Evolutionary conservation across 345 rosid genomes (phyloP).

Genomic region (Psidium friedrichsthalianum): DNA sequence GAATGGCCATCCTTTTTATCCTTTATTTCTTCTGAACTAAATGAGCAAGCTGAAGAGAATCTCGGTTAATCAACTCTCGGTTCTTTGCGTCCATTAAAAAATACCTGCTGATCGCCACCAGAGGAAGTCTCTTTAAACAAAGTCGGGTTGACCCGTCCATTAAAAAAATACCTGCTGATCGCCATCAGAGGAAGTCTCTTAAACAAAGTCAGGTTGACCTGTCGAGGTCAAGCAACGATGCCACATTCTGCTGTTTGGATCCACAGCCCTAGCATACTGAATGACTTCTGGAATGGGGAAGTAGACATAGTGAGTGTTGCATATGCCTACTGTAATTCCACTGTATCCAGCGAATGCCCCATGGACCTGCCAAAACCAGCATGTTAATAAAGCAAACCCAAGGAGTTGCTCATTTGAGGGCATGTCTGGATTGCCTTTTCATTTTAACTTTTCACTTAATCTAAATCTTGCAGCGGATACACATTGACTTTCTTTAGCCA

Average conservation of each 20-base stretch:
- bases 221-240: conserved; percentile 98
- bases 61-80: background rate
- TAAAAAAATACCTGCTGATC: background rate
- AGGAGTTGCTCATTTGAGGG: background rate
- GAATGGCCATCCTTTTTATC: background rate
- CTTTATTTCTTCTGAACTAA: background rate
- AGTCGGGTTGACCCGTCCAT: conserved; percentile 86
- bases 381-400: background rate
- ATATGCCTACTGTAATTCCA: conserved; percentile 84
- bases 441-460: background rate
- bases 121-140: conserved; percentile 17
- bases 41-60: background rate
- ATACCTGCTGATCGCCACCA: background rate
- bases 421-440: background rate
- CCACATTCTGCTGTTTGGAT: conserved; percentile 98
- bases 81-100: background rate
- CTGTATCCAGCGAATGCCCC: conserved; percentile 98
- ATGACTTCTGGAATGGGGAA: conserved; percentile 95
- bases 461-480: background rate
- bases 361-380: conserved; percentile 54
- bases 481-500: background rate
- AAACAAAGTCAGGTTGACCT: conserved; percentile 86
- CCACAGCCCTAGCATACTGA: conserved; percentile 71
- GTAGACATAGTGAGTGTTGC: conserved; percentile 94
- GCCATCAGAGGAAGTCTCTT: background rate